phyloP scores from a whole-genome alignment of 1,284 basidiomycete species.

The Apiotrichum brassicae region DNA sequence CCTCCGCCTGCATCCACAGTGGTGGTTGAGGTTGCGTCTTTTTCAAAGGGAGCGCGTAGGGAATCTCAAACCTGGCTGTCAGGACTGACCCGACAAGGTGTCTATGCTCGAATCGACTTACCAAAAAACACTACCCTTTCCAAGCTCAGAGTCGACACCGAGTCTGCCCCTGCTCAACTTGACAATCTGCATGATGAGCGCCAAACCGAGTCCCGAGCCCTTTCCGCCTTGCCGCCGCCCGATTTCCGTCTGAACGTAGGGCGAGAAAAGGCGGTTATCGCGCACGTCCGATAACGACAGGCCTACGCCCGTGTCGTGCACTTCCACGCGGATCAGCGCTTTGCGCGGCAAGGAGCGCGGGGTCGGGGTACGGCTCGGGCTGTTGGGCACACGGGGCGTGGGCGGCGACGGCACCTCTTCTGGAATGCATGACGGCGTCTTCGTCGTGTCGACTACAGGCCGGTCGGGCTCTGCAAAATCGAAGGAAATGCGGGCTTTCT shows the following conservation, averaged over 20 bases:
- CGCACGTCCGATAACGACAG: constrained; percentile 65
- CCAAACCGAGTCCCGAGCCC: constrained; percentile 76
- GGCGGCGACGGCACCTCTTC: background rate
- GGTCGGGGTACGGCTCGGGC: background rate
- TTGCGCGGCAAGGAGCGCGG: constrained; percentile 3
- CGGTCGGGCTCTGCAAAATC: background rate
- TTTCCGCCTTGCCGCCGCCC: constrained; percentile 77
- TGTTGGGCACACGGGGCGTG: background rate
- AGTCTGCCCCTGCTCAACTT: constrained; percentile 71
- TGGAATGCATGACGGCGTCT: no score
- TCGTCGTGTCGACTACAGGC: background rate
- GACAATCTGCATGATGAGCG: constrained; percentile 82
- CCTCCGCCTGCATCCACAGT: background rate
- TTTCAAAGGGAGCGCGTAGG: background rate
- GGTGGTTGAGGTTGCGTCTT: no score
- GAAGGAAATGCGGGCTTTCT: background rate
- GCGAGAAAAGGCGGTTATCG: constrained; percentile 48
- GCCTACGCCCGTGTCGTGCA: constrained; percentile 72
- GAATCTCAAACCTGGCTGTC: constrained; percentile 4
- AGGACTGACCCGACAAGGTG: background rate
- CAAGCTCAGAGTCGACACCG: constrained; percentile 50
- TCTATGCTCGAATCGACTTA: no score
- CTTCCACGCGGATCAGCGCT: constrained; percentile 65
- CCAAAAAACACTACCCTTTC: constrained; percentile 44
- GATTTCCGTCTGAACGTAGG: constrained; percentile 48